Conservation (phyloP, 2,329 filamentous ascomycete genomes). For the Allantophomopsis cytisporea region DNA sequence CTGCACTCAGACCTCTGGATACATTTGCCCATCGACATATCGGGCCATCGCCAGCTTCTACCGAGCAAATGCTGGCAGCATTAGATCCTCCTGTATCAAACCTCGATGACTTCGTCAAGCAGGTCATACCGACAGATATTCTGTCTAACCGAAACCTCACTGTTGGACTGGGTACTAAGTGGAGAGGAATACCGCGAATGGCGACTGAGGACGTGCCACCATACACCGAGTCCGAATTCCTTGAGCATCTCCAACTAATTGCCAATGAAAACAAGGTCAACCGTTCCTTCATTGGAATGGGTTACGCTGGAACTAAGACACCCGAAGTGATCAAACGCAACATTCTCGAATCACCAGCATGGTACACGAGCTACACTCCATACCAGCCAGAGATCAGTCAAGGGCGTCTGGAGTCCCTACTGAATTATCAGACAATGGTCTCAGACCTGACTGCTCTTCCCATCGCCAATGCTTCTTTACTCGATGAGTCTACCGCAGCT, state of each 20-base stretch:
- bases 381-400: conserved; percentile 98
- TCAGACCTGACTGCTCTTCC: conserved; percentile 76
- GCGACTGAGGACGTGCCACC: conserved; percentile 4
- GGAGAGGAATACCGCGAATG: conserved; percentile 9
- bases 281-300: conserved; percentile 66
- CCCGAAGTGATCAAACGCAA: conserved; percentile 89
- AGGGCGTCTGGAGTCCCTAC: conserved; percentile 76
- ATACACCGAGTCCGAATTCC: conserved; percentile 42
- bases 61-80: conserved; percentile 64
- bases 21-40: conserved; percentile 74
- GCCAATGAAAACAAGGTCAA: conserved; percentile 45
- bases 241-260: conserved; percentile 36
- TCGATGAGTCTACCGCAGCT: conserved; percentile 86
- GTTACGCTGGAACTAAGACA: conserved; percentile 78
- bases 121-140: conserved; percentile 74
- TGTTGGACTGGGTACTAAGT: conserved; percentile 29
- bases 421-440: conserved; percentile 94
- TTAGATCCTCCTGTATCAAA: conserved; percentile 61
- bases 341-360: conserved; percentile 81
- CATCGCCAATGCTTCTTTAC: conserved; percentile 79
- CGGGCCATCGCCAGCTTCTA: conserved; percentile 59
- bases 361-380: conserved; percentile 97
- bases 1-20: conserved; percentile 30
- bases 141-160: conserved; percentile 51
- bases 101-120: conserved; percentile 70